Evolutionary conservation across 441 rosid genomes (phyloP).

Genomic region (Pelargonium cotyledonis): DNA sequence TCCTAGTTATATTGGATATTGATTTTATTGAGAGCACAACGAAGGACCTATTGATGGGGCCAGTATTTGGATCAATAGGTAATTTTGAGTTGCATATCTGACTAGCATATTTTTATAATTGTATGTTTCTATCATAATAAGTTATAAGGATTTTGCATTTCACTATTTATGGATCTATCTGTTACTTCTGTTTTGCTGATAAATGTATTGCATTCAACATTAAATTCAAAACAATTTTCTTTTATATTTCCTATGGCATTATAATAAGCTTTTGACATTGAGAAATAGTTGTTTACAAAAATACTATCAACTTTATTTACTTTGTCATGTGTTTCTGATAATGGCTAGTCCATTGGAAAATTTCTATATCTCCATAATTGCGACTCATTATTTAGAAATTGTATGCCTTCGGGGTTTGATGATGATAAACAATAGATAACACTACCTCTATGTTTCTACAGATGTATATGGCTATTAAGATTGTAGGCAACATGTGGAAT

Average conservation of each 20-base stretch:
- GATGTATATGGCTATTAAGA: too few species aligned
- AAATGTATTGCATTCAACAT: neutral
- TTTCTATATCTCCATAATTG: too few species aligned
- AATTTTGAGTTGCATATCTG: neutral
- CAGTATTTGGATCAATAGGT: neutral
- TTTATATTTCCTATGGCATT: neutral
- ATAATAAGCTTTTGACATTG: neutral
- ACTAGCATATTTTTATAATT: neutral
- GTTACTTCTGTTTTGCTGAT: neutral
- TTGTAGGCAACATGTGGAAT: too few species aligned
- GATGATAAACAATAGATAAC: too few species aligned
- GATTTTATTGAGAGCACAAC: conserved; percentile 18
- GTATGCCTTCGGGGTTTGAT: too few species aligned
- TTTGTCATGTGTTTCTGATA: neutral
- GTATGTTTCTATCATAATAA: neutral
- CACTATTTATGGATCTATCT: neutral
- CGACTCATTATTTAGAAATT: too few species aligned
- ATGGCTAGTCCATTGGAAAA: too few species aligned
- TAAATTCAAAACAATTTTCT: neutral
- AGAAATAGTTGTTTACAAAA: neutral
- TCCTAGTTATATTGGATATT: conserved; percentile 57
- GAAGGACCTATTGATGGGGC: neutral
- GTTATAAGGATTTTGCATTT: neutral
- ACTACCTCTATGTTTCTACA: too few species aligned
- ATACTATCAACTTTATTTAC: neutral